phyloP scores from a whole-genome alignment of 2,329 filamentous ascomycete species.

The Penicillium verrucosum region DNA sequence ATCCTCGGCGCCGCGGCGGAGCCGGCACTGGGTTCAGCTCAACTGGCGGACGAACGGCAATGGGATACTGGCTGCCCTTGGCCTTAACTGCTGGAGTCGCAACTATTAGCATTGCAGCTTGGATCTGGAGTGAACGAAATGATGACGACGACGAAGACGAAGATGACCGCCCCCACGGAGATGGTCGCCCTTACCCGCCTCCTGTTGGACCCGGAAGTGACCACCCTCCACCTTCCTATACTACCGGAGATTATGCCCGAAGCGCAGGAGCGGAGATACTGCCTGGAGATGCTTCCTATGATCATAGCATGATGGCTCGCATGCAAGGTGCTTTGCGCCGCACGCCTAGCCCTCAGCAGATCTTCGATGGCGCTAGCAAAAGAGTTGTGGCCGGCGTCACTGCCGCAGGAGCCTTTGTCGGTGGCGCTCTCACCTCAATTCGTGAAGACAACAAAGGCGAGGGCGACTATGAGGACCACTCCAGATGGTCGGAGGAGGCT shows the following conservation, averaged over 20 bases:
- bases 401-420: slow-evolving; percentile 76
- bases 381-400: slow-evolving; percentile 77
- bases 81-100: slow-evolving; percentile 83
- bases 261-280: slow-evolving; percentile 33
- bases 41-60: slow-evolving; percentile 40
- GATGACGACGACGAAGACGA: slow-evolving; percentile 71
- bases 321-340: slow-evolving; percentile 78
- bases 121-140: slow-evolving; percentile 88
- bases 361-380: slow-evolving; percentile 79
- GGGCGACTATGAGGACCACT: slow-evolving; percentile 77
- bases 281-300: slow-evolving; percentile 40
- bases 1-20: slow-evolving; percentile 37
- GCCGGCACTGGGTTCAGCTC: slow-evolving; percentile 42
- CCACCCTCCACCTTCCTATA: slow-evolving; percentile 29
- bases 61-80: slow-evolving; percentile 82
- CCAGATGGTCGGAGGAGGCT: slow-evolving; percentile 88
- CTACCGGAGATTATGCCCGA: slow-evolving; percentile 31
- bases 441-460: slow-evolving; percentile 77
- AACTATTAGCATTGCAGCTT: slow-evolving; percentile 79
- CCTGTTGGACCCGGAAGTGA: slow-evolving; percentile 25
- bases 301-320: slow-evolving; percentile 65
- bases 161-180: slow-evolving; percentile 49
- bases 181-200: slow-evolving; percentile 24
- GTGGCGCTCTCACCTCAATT: slow-evolving; percentile 77
- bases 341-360: slow-evolving; percentile 82